These are phyloP conservation scores for Solanum clarkiae DNA, from an alignment of 257 asterid species.

Conservation along the genomic window DNA sequence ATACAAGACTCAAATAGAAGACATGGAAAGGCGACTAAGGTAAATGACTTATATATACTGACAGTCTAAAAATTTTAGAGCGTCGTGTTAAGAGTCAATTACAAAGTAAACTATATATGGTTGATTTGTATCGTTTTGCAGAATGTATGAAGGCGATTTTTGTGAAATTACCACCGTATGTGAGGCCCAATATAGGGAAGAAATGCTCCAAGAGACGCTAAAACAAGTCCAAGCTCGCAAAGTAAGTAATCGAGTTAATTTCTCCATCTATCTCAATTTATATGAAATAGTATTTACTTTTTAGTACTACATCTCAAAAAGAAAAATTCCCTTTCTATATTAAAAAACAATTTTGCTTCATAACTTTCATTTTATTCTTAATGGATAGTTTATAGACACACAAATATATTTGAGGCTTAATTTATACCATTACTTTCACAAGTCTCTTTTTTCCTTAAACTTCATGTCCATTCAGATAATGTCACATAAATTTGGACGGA, in stretches of 20 bases:
- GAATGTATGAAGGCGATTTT: constrained; percentile 61
- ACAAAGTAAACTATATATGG: not conserved
- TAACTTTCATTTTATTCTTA: not conserved
- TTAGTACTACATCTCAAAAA: not conserved
- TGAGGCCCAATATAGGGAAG: constrained; percentile 78
- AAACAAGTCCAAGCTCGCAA: constrained; percentile 53
- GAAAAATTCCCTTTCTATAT: too few species aligned
- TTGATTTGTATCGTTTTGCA: not conserved
- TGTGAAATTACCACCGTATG: constrained; percentile 38
- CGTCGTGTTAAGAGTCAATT: not conserved
- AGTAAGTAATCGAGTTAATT: constrained; percentile 17
- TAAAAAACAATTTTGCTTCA: not conserved
- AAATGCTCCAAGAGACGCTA: constrained; percentile 54
- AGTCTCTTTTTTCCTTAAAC: not conserved
- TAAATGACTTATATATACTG: not conserved
- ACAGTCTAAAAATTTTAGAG: not conserved
- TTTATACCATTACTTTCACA: not conserved
- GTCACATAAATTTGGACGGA: not conserved
- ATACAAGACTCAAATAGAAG: constrained; percentile 52
- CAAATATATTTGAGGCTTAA: not conserved
- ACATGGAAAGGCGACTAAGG: constrained; percentile 65
- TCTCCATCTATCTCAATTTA: not conserved
- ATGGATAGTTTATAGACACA: not conserved
- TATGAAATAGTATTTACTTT: not conserved
- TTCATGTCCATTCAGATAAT: not conserved